Evolutionary conservation across 2,329 filamentous ascomycete species (phyloP), one percentile per base, ranked within the genome.

Genomic region (Ceratocystis albifundus): DNA sequence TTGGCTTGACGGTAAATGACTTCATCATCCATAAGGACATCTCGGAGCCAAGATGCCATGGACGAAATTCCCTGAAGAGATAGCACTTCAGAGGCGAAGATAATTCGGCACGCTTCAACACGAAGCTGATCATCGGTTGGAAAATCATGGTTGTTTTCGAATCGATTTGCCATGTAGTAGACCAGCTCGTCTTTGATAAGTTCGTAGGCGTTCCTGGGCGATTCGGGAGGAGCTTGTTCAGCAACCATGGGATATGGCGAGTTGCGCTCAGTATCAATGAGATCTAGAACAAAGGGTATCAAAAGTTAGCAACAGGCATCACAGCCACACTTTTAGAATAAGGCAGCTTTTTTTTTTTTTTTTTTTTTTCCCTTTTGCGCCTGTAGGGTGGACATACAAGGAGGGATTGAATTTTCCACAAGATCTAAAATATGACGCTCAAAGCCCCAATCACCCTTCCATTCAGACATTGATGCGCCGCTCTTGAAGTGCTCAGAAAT

Each of bases 361-460:
- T 32, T 7, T 12, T 3, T 32, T 7, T 12, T n/a, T n/a, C n/a
- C n/a, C n/a, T 3, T 32, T 7, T 12, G 30, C 1, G 25, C 53
- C 25, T 28, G 5, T 5, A 30, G 53, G 4, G 30, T 17, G 67
- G 71, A 72, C 80, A 77, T 79, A 84, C 82, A 86, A 62, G 84
- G 84, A 65, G 84, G 84, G 67, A 87, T 85, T 61, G 83, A 84
- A 71, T 86, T 86, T 74, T 87, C 84, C 71, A 87, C 81, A 77
- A 86, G 81, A 69, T 84, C 78, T 70, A 85, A 76, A 53, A 87
- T 80, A 45, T 82, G 80, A 32, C 77, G 76, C 66, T 86, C 84
- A 69, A 87, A 86, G 78, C 84, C 84, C 84, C 84, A 86, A 74
- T 85, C 84, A 76, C 84, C 84, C 78, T 85, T 84, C 84, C 84